phyloP scores from a whole-genome alignment of 2,329 filamentous ascomycete genomes.

The Ophiosphaerella herpotricha region DNA sequence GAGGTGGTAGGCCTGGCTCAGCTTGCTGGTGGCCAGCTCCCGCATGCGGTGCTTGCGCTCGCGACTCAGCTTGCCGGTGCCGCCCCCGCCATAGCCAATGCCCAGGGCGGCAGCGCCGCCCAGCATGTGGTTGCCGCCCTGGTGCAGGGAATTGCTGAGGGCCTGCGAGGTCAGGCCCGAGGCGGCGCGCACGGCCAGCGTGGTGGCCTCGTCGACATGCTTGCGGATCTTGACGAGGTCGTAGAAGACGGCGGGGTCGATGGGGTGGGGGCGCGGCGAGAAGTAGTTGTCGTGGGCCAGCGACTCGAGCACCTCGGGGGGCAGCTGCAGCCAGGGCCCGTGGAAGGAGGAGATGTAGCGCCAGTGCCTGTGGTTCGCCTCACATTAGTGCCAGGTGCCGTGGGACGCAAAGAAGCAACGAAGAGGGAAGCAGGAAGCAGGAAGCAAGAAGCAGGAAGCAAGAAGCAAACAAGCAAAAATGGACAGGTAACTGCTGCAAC shows the following conservation, averaged over 20 bases:
- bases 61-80: constrained; percentile 68
- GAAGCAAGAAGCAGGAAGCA: too few species aligned
- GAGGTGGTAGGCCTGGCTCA: constrained; percentile 76
- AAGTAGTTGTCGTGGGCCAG: constrained; percentile 81
- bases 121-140: constrained; percentile 56
- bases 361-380: constrained; percentile 67
- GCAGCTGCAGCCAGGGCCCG: constrained; percentile 80
- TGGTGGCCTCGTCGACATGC: constrained; percentile 78
- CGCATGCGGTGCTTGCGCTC: constrained; percentile 80
- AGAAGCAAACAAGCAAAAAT: too few species aligned
- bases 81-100: constrained; percentile 62
- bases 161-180: constrained; percentile 71
- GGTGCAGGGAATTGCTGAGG: constrained; percentile 59
- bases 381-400: constrained; percentile 15
- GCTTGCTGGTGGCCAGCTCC: constrained; percentile 77
- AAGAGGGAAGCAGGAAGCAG: too few species aligned
- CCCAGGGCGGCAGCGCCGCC: constrained; percentile 60
- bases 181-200: constrained; percentile 75
- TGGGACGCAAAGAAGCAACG: too few species aligned
- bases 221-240: constrained; percentile 82
- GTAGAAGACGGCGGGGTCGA: constrained; percentile 81
- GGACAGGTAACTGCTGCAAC: constrained; percentile 2
- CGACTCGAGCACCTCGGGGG: constrained; percentile 76
- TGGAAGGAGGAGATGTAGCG: constrained; percentile 82
- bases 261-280: constrained; percentile 73